Base-by-base conservation (phyloP, 129 eudicot genomes). In the sunflower (Helianthus annuus) region DNA sequence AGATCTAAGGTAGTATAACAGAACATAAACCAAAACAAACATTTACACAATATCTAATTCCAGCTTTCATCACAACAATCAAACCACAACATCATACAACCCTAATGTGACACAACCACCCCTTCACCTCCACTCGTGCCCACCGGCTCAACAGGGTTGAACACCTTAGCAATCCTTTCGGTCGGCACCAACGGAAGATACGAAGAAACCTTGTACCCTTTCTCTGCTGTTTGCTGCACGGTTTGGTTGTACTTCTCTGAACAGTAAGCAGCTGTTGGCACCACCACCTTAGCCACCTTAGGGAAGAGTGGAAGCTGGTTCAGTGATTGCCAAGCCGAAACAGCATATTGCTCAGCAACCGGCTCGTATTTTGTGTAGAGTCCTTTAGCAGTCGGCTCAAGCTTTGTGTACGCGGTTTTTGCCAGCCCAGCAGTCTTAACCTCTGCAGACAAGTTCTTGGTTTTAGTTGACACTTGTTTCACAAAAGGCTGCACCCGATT, bases 271-370 rank as follows among this genome's bases (percentile, higher is more conserved):
- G 87, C 96, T 10, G 81, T 80, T 8, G 96, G 96, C 17, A 83
- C 86, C 15, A 84, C 81, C 66, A 83, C 88, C 48, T 72, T 78
- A 68, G 95, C 81, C 66, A 83, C 88, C 48, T 72, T 78, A 68
- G 95, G 92, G 57, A 92, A 89, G 11, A 85, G 75, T n/a, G 98
- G 98, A 9, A 94, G 89, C 64, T 83, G 69, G 72, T 87, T 89
- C 10, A 93, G 92, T 0, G 95, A 73, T 34, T 68, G 79, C 98
- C 98, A 93, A 9, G 87, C 85, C 10, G 83, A 78, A 17, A 72
- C 86, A 6, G 97, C 98, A 12, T 90, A 87, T 13, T 84, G 87
- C 78, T 90, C 96, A 6, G 93, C 98, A 17, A 89, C 90, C 12
- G 96, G 97, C 68, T 92, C 96, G 16, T 86, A 86, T 71, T 88